Percentiles rank a stretch among this genome's conserved stretches.
Conservation (phyloP, 495 filamentous ascomycete genomes). For the Neurospora sp. region DNA sequence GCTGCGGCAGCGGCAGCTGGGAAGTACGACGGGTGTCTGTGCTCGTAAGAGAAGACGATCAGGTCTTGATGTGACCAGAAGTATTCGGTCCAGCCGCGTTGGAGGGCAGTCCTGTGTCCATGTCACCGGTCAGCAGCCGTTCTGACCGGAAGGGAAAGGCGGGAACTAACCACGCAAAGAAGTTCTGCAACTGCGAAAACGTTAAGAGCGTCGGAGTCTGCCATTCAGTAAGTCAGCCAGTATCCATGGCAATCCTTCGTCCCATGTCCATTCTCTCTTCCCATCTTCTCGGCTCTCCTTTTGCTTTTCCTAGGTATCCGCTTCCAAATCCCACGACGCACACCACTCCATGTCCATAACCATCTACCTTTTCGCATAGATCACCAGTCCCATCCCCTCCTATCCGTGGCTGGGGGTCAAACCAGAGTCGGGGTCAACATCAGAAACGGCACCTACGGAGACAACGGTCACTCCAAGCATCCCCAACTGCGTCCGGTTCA, state of each 20-base stretch:
- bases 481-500: conserved; percentile 44
- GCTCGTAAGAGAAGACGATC: conserved; percentile 38
- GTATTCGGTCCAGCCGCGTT: conserved; percentile 41
- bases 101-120: conserved; percentile 28
- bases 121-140: not conserved
- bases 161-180: conserved; percentile 28
- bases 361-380: not conserved
- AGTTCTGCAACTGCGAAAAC: conserved; percentile 56
- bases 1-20: too few relatives aligned
- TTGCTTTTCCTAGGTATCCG: not conserved
- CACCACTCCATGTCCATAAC: not conserved
- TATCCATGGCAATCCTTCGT: not conserved
- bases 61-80: conserved; percentile 56
- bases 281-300: not conserved
- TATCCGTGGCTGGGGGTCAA: not conserved
- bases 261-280: not conserved
- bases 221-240: not conserved
- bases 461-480: conserved; percentile 47
- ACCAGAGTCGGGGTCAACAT: not conserved
- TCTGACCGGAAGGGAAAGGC: not conserved
- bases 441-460: conserved; percentile 4
- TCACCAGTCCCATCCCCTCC: not conserved
- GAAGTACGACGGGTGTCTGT: not conserved
- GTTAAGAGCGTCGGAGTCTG: conserved; percentile 48
- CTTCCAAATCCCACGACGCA: not conserved